Conservation (phyloP, 2,329 filamentous ascomycete species). For the Phaeosphaeriaceae sp. region DNA sequence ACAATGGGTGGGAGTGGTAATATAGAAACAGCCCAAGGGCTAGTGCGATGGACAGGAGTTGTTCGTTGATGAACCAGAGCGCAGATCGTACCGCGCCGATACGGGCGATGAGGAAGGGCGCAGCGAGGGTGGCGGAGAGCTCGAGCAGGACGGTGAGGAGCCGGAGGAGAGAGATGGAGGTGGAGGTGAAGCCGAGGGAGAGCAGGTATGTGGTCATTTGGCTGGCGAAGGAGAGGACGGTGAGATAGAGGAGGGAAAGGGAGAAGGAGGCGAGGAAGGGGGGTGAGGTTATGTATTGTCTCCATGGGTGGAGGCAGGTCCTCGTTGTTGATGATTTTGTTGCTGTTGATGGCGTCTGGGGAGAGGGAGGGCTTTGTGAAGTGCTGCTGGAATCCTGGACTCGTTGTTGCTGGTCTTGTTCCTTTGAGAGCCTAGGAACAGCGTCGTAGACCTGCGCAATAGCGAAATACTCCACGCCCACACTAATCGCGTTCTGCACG, state of each 20-base stretch:
- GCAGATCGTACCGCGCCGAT: conserved; percentile 66
- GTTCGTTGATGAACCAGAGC: conserved; percentile 74
- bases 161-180: conserved; percentile 62
- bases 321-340: conserved; percentile 6
- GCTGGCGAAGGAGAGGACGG: conserved; percentile 51
- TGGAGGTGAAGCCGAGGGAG: conserved; percentile 59
- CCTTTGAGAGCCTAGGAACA: conserved; percentile 37
- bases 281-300: conserved; percentile 59
- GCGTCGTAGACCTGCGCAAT: conserved; percentile 54
- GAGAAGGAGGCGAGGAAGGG: conserved; percentile 69
- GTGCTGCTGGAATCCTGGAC: no score
- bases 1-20: conserved; percentile 16
- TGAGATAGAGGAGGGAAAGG: conserved; percentile 67
- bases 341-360: conserved; percentile 9
- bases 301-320: conserved; percentile 29
- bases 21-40: conserved; percentile 39
- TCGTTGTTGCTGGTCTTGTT: conserved; percentile 10
- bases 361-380: no score
- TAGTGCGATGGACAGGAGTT: conserved; percentile 62
- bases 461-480: conserved; percentile 60
- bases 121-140: conserved; percentile 66
- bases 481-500: conserved; percentile 57
- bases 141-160: conserved; percentile 63
- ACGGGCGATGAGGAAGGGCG: conserved; percentile 61
- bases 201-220: conserved; percentile 72